These are phyloP conservation scores for Pythium monospermum DNA, from an alignment of 352 stramenopile genomes.

Conservation along the genomic window DNA sequence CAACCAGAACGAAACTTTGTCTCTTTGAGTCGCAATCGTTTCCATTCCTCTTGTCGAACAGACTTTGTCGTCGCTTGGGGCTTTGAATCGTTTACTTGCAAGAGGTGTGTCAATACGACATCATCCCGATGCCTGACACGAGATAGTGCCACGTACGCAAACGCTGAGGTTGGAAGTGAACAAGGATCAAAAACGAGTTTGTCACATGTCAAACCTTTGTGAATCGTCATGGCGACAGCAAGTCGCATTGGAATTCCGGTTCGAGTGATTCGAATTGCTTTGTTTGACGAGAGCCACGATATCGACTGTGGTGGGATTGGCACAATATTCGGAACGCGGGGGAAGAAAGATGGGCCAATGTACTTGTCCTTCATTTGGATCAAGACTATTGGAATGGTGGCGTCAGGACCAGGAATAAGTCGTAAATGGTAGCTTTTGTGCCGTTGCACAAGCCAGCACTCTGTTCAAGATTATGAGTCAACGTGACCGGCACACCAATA, in stretches of 20 bases:
- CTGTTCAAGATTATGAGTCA: background rate
- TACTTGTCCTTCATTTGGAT: background rate
- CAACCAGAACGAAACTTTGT: too few relatives aligned
- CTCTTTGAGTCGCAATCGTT: too few relatives aligned
- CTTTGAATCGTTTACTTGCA: background rate
- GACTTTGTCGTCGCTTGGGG: background rate
- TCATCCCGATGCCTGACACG: background rate
- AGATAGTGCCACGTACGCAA: background rate
- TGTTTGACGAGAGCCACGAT: background rate
- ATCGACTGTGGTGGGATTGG: background rate
- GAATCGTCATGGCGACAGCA: background rate
- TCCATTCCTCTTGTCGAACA: background rate
- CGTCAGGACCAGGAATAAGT: background rate
- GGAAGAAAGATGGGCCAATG: background rate
- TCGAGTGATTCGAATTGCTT: background rate
- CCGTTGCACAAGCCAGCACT: background rate
- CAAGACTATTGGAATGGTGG: background rate
- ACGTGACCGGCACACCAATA: background rate
- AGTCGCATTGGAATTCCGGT: background rate
- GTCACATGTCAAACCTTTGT: background rate
- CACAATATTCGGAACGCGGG: background rate
- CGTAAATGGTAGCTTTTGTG: background rate
- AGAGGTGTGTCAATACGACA: background rate
- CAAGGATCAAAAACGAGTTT: background rate
- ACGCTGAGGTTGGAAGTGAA: background rate